Percentiles rank a stretch among this genome's conserved stretches.
Conservation (phyloP, 768 basidiomycete species). For the Lyophyllum atratum region DNA sequence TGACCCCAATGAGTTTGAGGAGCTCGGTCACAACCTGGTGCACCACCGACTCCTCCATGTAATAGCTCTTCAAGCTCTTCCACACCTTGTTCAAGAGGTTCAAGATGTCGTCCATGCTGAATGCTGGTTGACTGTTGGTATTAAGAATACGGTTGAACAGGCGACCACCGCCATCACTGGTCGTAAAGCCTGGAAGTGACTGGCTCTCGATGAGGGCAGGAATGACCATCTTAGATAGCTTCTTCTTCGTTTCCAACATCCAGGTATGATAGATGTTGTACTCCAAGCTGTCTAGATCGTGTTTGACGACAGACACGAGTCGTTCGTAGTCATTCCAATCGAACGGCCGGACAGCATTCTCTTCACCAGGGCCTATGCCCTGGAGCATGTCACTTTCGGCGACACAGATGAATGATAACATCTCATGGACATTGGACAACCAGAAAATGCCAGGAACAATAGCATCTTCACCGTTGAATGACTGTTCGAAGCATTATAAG, state of each 20-base stretch:
- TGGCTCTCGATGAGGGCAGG: conserved; percentile 99
- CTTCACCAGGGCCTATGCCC: conserved; percentile 95
- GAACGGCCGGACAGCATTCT: conserved; percentile 87
- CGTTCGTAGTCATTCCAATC: conserved; percentile 98
- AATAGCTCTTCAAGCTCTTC: conserved; percentile 98
- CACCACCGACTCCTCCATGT: conserved; percentile 95
- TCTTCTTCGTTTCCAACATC: conserved; percentile 99
- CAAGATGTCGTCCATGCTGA: conserved; percentile 97
- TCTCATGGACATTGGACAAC: conserved; percentile 99
- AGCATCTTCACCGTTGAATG: conserved; percentile 91
- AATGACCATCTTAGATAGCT: conserved; percentile 95
- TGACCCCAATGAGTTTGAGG: conserved; percentile 92
- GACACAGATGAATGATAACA: conserved; percentile 97
- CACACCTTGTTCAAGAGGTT: conserved; percentile 97
- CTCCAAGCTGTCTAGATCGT: conserved; percentile 96
- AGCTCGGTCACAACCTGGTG: conserved; percentile 95
- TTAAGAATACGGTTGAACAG: conserved; percentile 93
- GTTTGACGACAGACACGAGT: conserved; percentile 96
- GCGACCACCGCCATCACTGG: conserved; percentile 89
- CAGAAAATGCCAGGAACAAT: conserved; percentile 98
- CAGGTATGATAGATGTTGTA: conserved; percentile 99
- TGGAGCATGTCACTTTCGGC: conserved; percentile 99
- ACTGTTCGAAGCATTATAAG: conserved; percentile 43
- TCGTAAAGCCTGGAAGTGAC: conserved; percentile 96
- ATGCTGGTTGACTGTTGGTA: conserved; percentile 85